Evolutionary conservation across 768 basidiomycete species (phyloP).

Genomic region (Pleurotus eryngii): DNA sequence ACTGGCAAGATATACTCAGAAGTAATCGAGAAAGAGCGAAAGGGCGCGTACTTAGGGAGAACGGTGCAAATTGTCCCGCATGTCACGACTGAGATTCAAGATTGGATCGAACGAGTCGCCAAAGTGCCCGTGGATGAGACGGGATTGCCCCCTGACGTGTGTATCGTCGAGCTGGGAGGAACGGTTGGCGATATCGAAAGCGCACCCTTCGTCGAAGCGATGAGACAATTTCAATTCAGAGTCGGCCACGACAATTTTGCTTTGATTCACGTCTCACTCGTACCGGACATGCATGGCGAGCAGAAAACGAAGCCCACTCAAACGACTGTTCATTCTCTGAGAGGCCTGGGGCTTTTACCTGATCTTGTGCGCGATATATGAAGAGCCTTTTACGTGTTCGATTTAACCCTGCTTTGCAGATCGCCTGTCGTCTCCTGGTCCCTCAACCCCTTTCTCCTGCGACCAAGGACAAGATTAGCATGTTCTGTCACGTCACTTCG

Average conservation of each 20-base stretch:
- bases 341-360: constrained; percentile 89
- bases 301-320: constrained; percentile 99
- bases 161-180: constrained; percentile 98
- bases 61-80: constrained; percentile 97
- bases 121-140: constrained; percentile 94
- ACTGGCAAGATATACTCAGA: constrained; percentile 97
- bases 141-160: constrained; percentile 90
- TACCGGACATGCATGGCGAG: constrained; percentile 98
- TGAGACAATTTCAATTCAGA: constrained; percentile 99
- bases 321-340: constrained; percentile 89
- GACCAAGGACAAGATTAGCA: constrained; percentile 94
- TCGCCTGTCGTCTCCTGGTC: constrained; percentile 86
- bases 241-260: constrained; percentile 97
- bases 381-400: not conserved
- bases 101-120: constrained; percentile 96
- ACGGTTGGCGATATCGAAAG: constrained; percentile 99
- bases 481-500: constrained; percentile 95
- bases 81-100: constrained; percentile 94
- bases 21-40: constrained; percentile 94
- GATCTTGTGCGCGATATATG: constrained; percentile 66
- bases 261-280: constrained; percentile 92
- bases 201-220: constrained; percentile 96
- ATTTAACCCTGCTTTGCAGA: constrained; percentile 41
- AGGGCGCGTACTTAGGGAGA: constrained; percentile 90
- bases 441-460: constrained; percentile 77